These are phyloP conservation scores for Hanseniaspora thailandica DNA, from an alignment of 805 yeast species.

Conservation along the genomic window DNA sequence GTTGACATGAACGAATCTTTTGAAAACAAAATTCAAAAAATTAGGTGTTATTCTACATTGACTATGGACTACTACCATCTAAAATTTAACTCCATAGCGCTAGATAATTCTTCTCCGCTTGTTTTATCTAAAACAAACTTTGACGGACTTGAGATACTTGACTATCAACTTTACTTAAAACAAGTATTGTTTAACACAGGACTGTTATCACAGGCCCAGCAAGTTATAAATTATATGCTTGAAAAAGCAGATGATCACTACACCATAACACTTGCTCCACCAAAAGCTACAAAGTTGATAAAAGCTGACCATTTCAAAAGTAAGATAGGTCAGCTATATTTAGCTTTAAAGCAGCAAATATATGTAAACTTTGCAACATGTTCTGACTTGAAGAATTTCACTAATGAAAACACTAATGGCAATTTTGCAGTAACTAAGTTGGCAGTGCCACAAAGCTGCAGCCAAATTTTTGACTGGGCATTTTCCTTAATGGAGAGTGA, in stretches of 20 bases:
- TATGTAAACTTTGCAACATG: slow-evolving; percentile 51
- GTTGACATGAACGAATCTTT: not conserved
- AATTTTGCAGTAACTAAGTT: slow-evolving; percentile 56
- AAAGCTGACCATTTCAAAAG: slow-evolving; percentile 40
- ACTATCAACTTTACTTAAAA: not conserved
- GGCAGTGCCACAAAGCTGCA: slow-evolving; percentile 46
- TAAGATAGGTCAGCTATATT: slow-evolving; percentile 41
- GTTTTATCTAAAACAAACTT: not conserved
- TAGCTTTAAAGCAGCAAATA: slow-evolving; percentile 43
- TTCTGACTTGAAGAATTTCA: slow-evolving; percentile 28
- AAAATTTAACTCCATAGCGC: slow-evolving; percentile 2
- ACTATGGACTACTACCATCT: not conserved
- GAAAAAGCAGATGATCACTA: not conserved
- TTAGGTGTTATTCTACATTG: not conserved
- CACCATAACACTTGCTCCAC: not conserved
- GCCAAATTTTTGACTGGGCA: slow-evolving; percentile 46
- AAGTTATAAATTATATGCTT: not conserved
- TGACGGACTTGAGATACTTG: not conserved
- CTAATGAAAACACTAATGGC: slow-evolving; percentile 41
- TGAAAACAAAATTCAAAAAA: not conserved
- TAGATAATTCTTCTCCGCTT: not conserved
- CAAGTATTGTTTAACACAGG: not conserved
- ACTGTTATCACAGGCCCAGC: not conserved
- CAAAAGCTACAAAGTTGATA: slow-evolving; percentile 39
- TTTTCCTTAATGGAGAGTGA: slow-evolving; percentile 56